Base-by-base conservation (phyloP, 148 eudicot genomes). In the Vaccinium macrocarpon region DNA sequence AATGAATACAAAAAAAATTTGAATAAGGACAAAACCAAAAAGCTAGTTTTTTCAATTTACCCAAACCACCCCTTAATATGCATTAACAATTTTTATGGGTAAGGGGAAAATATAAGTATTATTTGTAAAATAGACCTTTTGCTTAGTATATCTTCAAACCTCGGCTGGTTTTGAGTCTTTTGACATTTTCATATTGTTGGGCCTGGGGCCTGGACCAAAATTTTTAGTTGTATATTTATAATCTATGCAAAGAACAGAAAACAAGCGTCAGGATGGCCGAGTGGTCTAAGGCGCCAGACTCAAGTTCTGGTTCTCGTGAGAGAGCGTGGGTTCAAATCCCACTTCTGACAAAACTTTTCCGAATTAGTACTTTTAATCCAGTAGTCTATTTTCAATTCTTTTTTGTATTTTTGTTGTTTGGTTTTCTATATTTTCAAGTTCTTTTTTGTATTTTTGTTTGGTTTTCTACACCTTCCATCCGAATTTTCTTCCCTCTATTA, bases 301-400 rank as follows among this genome's bases (percentile, higher is more conserved):
- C 81, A 78, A 53, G 81, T 52, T 78, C 81, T 78, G 81, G 81
- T 78, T 78, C 81, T 78, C 81, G 81, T 53, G 46, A 78, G 81
- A 78, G 81, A 78, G 81, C 81, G 81, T 78, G 81, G 81, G 81
- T 78, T 78, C 81, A 78, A 78, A 78, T 78, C 81, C 81, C 81
- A 78, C 81, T 78, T 78, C 81, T 78, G 81, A 78, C 81, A 78
- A 0, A 1, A 0, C 3, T 1, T 32, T 32, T 32, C 2, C 35
- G 35, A 32, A 32, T 32, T 1, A 2, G 35, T 32, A 2, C 2
- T 32, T 32, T 32, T 32, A 32, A 32, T 32, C 35, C 35, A 32
- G 35, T 1, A 2, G 35, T 32, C 35, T 32, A 32, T 32, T 32
- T 32, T 32, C 35, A 32, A 32, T 32, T 32, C 35, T 32, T 32